phyloP scores from a whole-genome alignment of 345 rosid genomes.

The Populus ilicifolia region DNA sequence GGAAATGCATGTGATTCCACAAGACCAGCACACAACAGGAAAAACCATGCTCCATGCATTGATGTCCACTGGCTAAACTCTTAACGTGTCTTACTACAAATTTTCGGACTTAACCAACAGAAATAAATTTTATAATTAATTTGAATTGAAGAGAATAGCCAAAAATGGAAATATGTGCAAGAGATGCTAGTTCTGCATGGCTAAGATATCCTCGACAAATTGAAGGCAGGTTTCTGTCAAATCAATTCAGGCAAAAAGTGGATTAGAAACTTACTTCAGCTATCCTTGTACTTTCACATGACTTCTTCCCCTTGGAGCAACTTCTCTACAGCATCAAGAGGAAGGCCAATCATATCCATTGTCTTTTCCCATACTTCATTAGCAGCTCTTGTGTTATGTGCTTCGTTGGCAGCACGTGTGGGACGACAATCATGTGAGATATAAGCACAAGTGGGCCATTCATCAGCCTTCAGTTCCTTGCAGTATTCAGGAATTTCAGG shows the following conservation, averaged over 20 bases:
- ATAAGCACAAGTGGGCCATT: slow-evolving; percentile 14
- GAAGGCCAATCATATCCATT: slow-evolving; percentile 22
- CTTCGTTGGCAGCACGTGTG: slow-evolving; percentile 4
- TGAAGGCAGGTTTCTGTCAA: not conserved
- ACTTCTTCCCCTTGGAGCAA: slow-evolving; percentile 11
- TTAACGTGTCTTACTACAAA: not conserved
- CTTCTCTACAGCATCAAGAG: slow-evolving; percentile 15
- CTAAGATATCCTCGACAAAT: not conserved
- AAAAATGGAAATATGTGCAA: not conserved
- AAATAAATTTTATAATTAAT: not conserved
- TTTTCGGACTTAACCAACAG: not conserved
- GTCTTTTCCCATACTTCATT: slow-evolving; percentile 16
- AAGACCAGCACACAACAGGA: too few species aligned
- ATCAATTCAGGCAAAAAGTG: not conserved
- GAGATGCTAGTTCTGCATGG: not conserved
- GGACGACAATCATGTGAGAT: slow-evolving; percentile 10
- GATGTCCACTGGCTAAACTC: not conserved
- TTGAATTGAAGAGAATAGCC: not conserved
- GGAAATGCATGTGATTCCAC: not conserved
- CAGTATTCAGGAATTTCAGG: slow-evolving; percentile 10
- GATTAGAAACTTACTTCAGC: not conserved
- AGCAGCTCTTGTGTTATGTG: not conserved
- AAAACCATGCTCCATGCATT: too few species aligned
- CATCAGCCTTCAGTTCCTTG: slow-evolving; percentile 1
- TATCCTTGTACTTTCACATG: slow-evolving; percentile 8